Evolutionary conservation across 306 rosid genomes (phyloP).

Genomic region (Cucumis hystrix): DNA sequence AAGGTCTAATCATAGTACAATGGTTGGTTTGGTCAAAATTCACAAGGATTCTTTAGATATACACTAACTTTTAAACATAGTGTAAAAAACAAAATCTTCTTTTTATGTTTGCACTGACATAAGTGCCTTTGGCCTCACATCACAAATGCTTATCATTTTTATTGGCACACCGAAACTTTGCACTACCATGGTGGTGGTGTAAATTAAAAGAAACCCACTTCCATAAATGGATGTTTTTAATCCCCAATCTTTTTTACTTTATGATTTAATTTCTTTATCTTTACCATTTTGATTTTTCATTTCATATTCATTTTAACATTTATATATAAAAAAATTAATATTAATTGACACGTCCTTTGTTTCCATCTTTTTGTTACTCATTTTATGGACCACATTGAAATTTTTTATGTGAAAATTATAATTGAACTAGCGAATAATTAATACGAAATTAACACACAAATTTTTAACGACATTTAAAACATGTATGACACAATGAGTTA

Average conservation of each 20-base stretch:
- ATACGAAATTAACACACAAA: no score
- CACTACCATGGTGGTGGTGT: background rate
- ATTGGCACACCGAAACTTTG: background rate
- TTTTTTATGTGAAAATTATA: no score
- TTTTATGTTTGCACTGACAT: no score
- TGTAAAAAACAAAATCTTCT: background rate
- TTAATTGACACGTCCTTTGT: no score
- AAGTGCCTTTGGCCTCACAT: background rate
- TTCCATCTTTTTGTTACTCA: no score
- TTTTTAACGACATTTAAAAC: no score
- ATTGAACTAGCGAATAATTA: no score
- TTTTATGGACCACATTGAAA: no score
- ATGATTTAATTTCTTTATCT: background rate
- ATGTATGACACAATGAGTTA: no score
- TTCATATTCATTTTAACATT: no score
- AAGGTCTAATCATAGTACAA: background rate
- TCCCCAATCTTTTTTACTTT: background rate
- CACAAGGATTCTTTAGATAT: background rate
- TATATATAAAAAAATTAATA: no score
- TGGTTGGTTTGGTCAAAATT: background rate
- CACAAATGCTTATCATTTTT: background rate
- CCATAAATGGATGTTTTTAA: background rate
- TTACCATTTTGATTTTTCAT: no score
- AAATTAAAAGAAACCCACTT: background rate
- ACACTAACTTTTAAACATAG: background rate